Conservation (phyloP, 1,284 basidiomycete genomes). For the Ustilago shanxiensis region DNA sequence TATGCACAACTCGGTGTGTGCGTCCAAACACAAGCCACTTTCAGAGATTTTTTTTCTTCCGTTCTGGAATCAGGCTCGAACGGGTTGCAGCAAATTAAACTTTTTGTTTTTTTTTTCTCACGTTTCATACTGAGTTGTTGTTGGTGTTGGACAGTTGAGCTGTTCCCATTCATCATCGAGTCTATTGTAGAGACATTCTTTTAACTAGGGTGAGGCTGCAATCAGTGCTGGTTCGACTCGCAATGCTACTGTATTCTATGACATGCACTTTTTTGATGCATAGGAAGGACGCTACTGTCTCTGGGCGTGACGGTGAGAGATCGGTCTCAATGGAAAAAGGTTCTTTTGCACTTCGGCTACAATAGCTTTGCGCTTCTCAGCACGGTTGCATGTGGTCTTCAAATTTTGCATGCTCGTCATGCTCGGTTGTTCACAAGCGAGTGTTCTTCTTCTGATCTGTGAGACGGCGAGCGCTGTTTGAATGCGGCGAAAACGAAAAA, state of each 20-base stretch:
- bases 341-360: constrained; percentile 3
- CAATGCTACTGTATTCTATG: no score
- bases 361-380: background rate
- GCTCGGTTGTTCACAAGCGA: background rate
- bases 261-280: no score
- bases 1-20: background rate
- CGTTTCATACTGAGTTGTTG: background rate
- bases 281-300: background rate
- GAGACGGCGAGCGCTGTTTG: constrained; percentile 3
- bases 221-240: no score
- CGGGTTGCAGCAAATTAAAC: constrained; percentile 1
- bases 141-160: constrained; percentile 2
- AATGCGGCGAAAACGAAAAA: background rate
- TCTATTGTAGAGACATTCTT: no score
- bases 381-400: background rate
- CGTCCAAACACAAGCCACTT: constrained; percentile 1
- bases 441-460: constrained; percentile 4
- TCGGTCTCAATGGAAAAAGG: background rate
- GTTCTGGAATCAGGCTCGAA: background rate
- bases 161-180: no score
- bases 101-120: no score
- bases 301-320: background rate
- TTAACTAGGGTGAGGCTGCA: background rate
- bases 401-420: background rate
- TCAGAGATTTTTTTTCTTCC: background rate